A percentile compares a stretch with the other conserved stretches of the same genome.
Conservation (phyloP, 169 alveolate genomes). For the Amoebophrya sp. region DNA sequence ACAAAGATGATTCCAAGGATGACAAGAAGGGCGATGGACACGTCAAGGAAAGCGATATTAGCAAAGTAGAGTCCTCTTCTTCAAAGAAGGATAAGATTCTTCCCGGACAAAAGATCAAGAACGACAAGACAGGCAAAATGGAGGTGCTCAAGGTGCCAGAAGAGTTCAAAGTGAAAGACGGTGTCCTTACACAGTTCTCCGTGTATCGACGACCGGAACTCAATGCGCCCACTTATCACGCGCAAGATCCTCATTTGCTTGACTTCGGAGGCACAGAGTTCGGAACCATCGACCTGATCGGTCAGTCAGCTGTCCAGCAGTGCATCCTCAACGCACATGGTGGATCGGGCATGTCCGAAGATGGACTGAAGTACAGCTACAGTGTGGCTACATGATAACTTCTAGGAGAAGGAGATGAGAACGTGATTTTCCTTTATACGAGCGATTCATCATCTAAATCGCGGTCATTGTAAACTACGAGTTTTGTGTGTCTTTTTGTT, state of each 20-base stretch:
- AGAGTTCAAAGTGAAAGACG: background rate
- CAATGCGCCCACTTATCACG: background rate
- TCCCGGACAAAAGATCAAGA: background rate
- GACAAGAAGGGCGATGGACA: background rate
- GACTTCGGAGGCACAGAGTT: background rate
- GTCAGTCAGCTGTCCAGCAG: background rate
- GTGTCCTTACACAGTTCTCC: background rate
- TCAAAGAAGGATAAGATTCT: background rate
- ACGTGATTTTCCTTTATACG: background rate
- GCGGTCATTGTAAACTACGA: background rate
- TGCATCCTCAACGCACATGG: background rate
- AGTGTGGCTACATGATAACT: background rate
- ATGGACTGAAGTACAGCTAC: background rate
- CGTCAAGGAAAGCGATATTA: background rate
- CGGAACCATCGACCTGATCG: slow-evolving; percentile 6
- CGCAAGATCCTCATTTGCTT: background rate
- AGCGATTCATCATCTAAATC: background rate
- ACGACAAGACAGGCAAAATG: background rate
- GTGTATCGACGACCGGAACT: background rate
- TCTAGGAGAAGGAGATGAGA: too few relatives aligned
- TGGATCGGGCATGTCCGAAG: background rate
- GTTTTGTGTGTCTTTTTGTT: background rate
- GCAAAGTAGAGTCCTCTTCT: background rate
- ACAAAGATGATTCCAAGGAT: background rate
- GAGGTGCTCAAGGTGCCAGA: slow-evolving; percentile 6